A percentile compares a stretch with the other conserved stretches of the same genome.
phyloP scores from a whole-genome alignment of 2,329 filamentous ascomycete species.

The Aureobasidium melanogenum region DNA sequence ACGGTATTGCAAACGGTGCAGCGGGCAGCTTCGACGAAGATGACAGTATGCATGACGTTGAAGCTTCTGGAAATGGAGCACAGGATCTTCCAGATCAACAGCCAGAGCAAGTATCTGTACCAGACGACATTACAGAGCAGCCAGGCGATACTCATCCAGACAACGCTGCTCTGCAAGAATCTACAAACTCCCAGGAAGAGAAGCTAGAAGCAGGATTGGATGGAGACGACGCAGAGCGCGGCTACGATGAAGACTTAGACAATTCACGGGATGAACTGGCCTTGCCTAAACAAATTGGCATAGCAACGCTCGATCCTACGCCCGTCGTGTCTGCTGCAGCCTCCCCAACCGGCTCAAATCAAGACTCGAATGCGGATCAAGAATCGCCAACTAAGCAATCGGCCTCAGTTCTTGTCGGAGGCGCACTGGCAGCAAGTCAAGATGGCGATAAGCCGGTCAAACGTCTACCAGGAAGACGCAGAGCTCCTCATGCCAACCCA shows the following conservation, averaged over 20 bases:
- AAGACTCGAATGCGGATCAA: constrained; percentile 5
- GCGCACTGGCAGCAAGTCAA: not conserved
- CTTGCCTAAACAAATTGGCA: not conserved
- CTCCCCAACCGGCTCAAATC: constrained; percentile 5
- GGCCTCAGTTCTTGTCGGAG: not conserved
- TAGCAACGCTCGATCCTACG: constrained; percentile 1
- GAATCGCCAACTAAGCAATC: constrained; percentile 3
- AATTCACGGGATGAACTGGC: not conserved
- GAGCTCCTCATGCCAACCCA: constrained; percentile 38
- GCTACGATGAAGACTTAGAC: not conserved
- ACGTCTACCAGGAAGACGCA: constrained; percentile 29
- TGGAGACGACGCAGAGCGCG: not conserved
- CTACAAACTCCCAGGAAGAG: constrained; percentile 15
- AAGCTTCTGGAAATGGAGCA: not conserved
- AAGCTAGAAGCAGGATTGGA: constrained; percentile 18
- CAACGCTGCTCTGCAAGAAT: not conserved
- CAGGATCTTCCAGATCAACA: constrained; percentile 15
- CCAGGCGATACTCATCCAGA: constrained; percentile 14
- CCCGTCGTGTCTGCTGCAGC: constrained; percentile 1
- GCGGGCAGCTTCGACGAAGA: not conserved
- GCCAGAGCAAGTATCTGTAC: constrained; percentile 7
- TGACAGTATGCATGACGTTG: not conserved
- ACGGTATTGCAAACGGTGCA: not conserved
- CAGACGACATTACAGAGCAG: constrained; percentile 8
- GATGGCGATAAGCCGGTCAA: constrained; percentile 9